phyloP scores from a whole-genome alignment of 176 grass and related monocot species.

The Eragrostis curvula region DNA sequence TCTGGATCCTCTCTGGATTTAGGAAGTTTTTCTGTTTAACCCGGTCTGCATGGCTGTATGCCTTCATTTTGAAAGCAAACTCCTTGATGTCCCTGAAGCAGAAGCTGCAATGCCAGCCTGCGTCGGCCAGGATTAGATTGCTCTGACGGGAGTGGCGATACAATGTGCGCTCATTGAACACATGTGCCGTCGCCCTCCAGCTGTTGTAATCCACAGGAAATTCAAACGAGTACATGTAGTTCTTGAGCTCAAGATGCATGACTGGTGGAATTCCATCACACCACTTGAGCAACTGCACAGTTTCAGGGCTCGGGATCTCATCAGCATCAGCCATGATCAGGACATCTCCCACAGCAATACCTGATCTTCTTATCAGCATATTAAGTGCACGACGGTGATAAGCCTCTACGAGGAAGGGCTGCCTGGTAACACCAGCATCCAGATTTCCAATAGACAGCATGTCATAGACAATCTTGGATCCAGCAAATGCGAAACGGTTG shows the following conservation, averaged over 20 bases:
- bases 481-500: conserved; percentile 57
- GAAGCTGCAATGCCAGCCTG: conserved; percentile 97
- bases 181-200: conserved; percentile 79
- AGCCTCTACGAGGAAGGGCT: conserved; percentile 76
- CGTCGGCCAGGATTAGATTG: conserved; percentile 75
- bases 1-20: conserved; percentile 79
- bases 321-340: conserved; percentile 97
- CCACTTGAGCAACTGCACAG: conserved; percentile 82
- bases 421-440: conserved; percentile 20
- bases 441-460: conserved; percentile 50
- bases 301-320: conserved; percentile 88
- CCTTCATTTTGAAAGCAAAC: conserved; percentile 94
- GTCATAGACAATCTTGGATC: conserved; percentile 78
- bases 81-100: conserved; percentile 90
- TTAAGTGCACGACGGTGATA: conserved; percentile 71
- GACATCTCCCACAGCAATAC: conserved; percentile 72
- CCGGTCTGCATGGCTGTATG: conserved; percentile 89
- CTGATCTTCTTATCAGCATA: conserved; percentile 67
- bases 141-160: conserved; percentile 89
- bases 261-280: conserved; percentile 86
- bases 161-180: conserved; percentile 60
- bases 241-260: conserved; percentile 92
- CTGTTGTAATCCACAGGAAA: conserved; percentile 82
- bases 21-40: conserved; percentile 66
- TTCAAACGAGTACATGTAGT: conserved; percentile 96